Percentiles rank a stretch among this genome's conserved stretches.
Evolutionary conservation across 202 grass and related monocot genomes (phyloP).

Genomic region (Panicum virgatum): DNA sequence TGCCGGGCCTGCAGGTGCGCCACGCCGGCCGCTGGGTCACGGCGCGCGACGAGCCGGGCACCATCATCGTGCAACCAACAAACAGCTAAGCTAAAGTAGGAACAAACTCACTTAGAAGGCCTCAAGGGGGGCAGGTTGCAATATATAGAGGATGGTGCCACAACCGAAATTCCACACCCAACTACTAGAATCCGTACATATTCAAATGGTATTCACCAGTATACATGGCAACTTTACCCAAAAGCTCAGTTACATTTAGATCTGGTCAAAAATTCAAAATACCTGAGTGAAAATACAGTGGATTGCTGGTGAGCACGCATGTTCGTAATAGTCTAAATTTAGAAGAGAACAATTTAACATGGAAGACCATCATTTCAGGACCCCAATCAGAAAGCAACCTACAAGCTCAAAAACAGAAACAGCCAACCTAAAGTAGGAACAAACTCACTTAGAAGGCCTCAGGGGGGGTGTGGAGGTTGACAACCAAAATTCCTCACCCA

Average conservation of each 20-base stretch:
- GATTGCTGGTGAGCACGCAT: background rate
- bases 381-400: background rate
- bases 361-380: background rate
- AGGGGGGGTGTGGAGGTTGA: too few species aligned
- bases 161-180: background rate
- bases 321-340: too few species aligned
- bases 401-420: background rate
- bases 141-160: background rate
- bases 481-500: background rate
- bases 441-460: too few species aligned
- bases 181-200: background rate
- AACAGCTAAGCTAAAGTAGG: background rate
- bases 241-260: too few species aligned
- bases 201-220: background rate
- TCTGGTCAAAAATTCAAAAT: too few species aligned
- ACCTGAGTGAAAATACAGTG: background rate
- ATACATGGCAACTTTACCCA: background rate
- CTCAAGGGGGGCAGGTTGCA: background rate
- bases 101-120: too few species aligned
- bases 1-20: constrained; percentile 72
- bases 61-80: constrained; percentile 52
- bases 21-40: constrained; percentile 60
- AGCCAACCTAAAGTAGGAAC: too few species aligned
- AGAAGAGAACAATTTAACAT: too few species aligned
- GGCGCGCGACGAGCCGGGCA: constrained; percentile 51